phyloP scores from a whole-genome alignment of 2,329 filamentous ascomycete genomes.

The Pestalotiopsis sp. region DNA sequence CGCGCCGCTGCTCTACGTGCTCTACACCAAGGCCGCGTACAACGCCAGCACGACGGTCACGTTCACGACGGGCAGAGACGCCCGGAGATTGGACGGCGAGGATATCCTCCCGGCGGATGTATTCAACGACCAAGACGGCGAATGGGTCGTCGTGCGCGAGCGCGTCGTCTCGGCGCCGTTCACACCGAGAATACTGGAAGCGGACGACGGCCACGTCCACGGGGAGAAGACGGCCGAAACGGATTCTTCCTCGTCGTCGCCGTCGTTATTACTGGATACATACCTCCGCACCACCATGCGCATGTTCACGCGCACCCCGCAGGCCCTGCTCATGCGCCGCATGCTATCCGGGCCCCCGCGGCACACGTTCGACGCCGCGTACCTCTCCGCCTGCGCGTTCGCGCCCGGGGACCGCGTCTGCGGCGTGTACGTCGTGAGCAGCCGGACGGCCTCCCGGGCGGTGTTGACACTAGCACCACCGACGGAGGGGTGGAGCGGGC shows the following conservation, averaged over 20 bases:
- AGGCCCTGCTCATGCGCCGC: slow-evolving; percentile 22
- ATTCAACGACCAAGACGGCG: not conserved
- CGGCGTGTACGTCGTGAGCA: slow-evolving; percentile 26
- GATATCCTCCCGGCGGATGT: slow-evolving; percentile 15
- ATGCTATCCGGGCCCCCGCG: slow-evolving; percentile 15
- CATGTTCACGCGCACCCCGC: slow-evolving; percentile 24
- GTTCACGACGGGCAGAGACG: not conserved
- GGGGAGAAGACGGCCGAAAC: not conserved
- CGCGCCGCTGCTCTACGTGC: not conserved
- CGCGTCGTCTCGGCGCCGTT: slow-evolving; percentile 18
- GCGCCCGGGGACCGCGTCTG: slow-evolving; percentile 23
- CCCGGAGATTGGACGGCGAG: not conserved
- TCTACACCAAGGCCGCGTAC: not conserved
- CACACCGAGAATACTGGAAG: too few species aligned
- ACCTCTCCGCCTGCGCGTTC: slow-evolving; percentile 21
- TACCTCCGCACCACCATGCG: slow-evolving; percentile 24
- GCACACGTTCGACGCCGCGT: slow-evolving; percentile 15
- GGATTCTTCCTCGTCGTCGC: too few species aligned
- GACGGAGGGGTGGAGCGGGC: slow-evolving; percentile 10
- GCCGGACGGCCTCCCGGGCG: not conserved
- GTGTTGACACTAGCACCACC: not conserved
- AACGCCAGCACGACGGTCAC: not conserved
- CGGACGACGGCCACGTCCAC: too few species aligned
- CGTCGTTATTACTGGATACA: slow-evolving; percentile 14
- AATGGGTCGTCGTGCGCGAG: slow-evolving; percentile 21